These are phyloP conservation scores for Nakaseomyces kungkrabaensis DNA, from an alignment of 1,139 yeast species.

Conservation along the genomic window DNA sequence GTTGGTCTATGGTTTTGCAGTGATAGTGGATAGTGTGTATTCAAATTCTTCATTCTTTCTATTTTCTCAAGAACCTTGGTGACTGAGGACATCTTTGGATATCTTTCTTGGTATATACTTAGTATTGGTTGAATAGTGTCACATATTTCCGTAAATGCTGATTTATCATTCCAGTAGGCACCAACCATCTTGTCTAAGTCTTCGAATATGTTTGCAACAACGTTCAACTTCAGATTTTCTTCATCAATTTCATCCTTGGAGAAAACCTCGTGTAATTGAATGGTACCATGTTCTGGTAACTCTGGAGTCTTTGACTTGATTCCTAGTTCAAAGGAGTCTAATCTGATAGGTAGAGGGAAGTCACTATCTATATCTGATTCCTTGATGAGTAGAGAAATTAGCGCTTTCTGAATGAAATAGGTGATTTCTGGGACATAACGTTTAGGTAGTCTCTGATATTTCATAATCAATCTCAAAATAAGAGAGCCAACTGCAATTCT, in stretches of 20 bases:
- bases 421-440: slow-evolving; percentile 74
- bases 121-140: slow-evolving; percentile 38
- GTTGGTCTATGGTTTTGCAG: slow-evolving; percentile 81
- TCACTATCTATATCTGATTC: slow-evolving; percentile 5
- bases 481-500: slow-evolving; percentile 45
- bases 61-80: slow-evolving; percentile 34
- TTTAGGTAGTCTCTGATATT: slow-evolving; percentile 71
- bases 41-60: slow-evolving; percentile 42
- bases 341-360: slow-evolving; percentile 10
- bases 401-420: slow-evolving; percentile 46
- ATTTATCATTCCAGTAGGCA: slow-evolving; percentile 1
- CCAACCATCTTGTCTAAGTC: slow-evolving; percentile 20
- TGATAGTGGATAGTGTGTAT: slow-evolving; percentile 61
- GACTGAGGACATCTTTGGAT: slow-evolving; percentile 21
- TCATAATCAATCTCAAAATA: slow-evolving; percentile 52
- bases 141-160: slow-evolving; percentile 39
- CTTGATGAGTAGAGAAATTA: slow-evolving; percentile 38
- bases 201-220: slow-evolving; percentile 26
- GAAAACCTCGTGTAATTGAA: slow-evolving; percentile 18
- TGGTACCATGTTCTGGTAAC: slow-evolving; percentile 4
- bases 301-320: slow-evolving; percentile 7
- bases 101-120: slow-evolving; percentile 8
- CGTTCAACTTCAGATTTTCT: slow-evolving; percentile 27
- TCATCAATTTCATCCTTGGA: slow-evolving; percentile 14
- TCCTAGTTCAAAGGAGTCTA: slow-evolving; percentile 20